Percentiles rank a stretch among this genome's conserved stretches.
Conservation (phyloP, 768 basidiomycete genomes). For the Boletus sensibilis region DNA sequence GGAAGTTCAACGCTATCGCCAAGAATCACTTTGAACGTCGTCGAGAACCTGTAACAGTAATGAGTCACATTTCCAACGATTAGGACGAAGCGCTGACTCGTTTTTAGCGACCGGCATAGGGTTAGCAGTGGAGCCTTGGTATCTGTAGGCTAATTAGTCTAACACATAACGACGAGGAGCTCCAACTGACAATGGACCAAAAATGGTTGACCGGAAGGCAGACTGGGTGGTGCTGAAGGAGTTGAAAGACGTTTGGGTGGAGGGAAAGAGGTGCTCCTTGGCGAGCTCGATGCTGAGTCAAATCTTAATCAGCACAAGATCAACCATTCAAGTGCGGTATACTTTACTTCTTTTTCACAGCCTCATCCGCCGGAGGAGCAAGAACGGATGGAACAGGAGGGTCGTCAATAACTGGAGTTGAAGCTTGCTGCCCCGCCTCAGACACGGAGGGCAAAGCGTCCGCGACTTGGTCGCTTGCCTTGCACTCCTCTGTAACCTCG, state of each 20-base stretch:
- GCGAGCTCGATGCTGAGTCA: constrained; percentile 40
- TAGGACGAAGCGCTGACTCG: constrained; percentile 20
- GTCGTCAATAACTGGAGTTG: constrained; percentile 1
- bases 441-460: neutral
- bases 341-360: constrained; percentile 27
- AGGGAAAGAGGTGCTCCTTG: constrained; percentile 50
- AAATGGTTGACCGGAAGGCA: constrained; percentile 60
- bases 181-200: constrained; percentile 58
- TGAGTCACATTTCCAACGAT: constrained; percentile 2
- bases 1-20: constrained; percentile 52
- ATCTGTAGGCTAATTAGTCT: constrained; percentile 16
- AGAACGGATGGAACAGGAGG: constrained; percentile 8
- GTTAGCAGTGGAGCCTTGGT: constrained; percentile 22
- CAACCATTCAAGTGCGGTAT: neutral
- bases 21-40: constrained; percentile 48
- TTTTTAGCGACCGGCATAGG: neutral
- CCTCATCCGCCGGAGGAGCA: constrained; percentile 16
- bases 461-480: neutral
- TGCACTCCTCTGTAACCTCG: neutral
- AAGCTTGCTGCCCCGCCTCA: constrained; percentile 11
- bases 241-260: constrained; percentile 22
- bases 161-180: neutral
- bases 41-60: constrained; percentile 18
- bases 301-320: constrained; percentile 3
- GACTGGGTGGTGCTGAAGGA: constrained; percentile 22